These are phyloP conservation scores for Monascus ruber DNA, from an alignment of 2,329 filamentous ascomycete genomes.

Conservation along the genomic window DNA sequence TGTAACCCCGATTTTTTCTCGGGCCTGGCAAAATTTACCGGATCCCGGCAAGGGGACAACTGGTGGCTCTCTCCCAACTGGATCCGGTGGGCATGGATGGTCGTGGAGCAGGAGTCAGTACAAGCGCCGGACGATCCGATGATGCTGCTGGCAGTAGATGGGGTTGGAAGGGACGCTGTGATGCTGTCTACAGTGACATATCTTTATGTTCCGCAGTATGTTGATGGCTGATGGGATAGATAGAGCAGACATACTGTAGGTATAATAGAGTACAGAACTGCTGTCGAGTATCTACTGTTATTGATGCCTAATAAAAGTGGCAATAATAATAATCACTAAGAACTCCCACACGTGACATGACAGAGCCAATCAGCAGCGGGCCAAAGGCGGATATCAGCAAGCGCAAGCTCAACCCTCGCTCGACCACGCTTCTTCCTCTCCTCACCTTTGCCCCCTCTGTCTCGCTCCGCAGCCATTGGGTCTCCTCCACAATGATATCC, in stretches of 20 bases:
- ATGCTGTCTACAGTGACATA: slow-evolving; percentile 20
- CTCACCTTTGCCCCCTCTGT: slow-evolving; percentile 13
- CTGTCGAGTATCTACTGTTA: neutral
- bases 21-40: slow-evolving; percentile 8
- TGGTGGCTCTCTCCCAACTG: slow-evolving; percentile 28
- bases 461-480: slow-evolving; percentile 20
- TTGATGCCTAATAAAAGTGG: neutral
- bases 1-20: slow-evolving; percentile 6
- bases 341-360: slow-evolving; percentile 14
- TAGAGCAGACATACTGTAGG: neutral
- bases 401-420: slow-evolving; percentile 7
- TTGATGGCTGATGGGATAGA: slow-evolving; percentile 1
- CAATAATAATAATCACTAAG: too few species aligned
- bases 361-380: slow-evolving; percentile 22
- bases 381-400: slow-evolving; percentile 30
- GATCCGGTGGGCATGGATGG: slow-evolving; percentile 34
- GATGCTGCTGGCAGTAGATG: slow-evolving; percentile 12
- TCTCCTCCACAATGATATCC: slow-evolving; percentile 33
- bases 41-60: slow-evolving; percentile 11
- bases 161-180: slow-evolving; percentile 6
- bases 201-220: slow-evolving; percentile 25
- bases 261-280: neutral
- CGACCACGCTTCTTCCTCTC: slow-evolving; percentile 7
- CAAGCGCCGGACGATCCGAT: slow-evolving; percentile 25
- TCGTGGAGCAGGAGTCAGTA: slow-evolving; percentile 29